phyloP scores from a whole-genome alignment of 257 asterid genomes.

The Voacanga thouarsii region DNA sequence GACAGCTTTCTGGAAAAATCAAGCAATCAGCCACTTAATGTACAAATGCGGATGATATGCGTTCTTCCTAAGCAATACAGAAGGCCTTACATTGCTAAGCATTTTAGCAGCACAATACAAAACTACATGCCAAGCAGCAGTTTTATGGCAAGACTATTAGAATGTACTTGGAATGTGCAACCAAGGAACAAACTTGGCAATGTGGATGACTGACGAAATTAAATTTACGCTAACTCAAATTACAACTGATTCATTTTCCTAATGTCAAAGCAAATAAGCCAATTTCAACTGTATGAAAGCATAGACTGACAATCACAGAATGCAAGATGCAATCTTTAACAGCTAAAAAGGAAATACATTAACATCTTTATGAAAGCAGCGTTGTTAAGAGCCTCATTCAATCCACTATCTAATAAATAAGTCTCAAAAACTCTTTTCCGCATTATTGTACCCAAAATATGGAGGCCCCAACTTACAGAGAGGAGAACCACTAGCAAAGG shows the following conservation, averaged over 20 bases:
- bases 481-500: constrained; percentile 40
- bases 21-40: neutral
- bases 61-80: neutral
- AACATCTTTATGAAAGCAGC: neutral
- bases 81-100: neutral
- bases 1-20: neutral
- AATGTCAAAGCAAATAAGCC: neutral
- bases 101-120: neutral
- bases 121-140: neutral
- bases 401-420: neutral
- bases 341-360: neutral
- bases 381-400: neutral
- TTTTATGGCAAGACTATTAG: neutral
- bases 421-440: neutral
- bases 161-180: neutral
- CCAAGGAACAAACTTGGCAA: neutral
- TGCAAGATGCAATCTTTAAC: neutral
- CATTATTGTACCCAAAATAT: neutral
- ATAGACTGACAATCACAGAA: neutral
- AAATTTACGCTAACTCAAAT: neutral
- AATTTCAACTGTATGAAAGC: neutral
- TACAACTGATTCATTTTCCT: neutral
- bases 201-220: neutral
- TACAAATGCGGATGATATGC: neutral
- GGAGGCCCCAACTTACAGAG: constrained; percentile 22